These are phyloP conservation scores for Lichtheimia ramosa DNA, from an alignment of 371 early-diverging fungal species.

Conservation along the genomic window DNA sequence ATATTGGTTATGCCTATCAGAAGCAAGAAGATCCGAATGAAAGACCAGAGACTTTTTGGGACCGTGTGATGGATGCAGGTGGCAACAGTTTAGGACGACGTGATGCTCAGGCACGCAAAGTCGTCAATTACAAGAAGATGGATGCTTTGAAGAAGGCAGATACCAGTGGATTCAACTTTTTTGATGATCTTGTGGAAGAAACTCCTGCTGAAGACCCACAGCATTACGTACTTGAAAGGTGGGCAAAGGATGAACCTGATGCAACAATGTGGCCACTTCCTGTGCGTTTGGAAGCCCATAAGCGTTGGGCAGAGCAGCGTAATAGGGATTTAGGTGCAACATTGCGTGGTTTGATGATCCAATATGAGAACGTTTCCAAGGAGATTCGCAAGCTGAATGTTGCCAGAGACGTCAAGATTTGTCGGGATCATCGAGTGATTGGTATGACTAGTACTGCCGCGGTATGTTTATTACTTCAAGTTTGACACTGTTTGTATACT, in stretches of 20 bases:
- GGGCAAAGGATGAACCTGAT: conserved; percentile 43
- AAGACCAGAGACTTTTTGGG: not conserved
- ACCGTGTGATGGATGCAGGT: not conserved
- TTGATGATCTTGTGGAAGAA: conserved; percentile 21
- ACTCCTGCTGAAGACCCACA: not conserved
- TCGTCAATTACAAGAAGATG: conserved; percentile 42
- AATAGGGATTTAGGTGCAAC: conserved; percentile 25
- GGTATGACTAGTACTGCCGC: conserved; percentile 77
- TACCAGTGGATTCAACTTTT: conserved; percentile 25
- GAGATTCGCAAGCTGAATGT: conserved; percentile 43
- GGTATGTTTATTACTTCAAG: conserved; percentile 34
- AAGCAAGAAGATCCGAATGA: conserved; percentile 8
- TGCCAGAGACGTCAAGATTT: conserved; percentile 44
- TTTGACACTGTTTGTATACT: not conserved
- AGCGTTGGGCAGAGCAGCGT: conserved; percentile 52
- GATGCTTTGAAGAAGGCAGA: conserved; percentile 4
- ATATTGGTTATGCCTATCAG: conserved; percentile 36
- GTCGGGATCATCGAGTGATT: conserved; percentile 51
- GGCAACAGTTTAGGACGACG: not conserved
- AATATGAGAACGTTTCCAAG: conserved; percentile 37
- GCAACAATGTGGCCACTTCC: conserved; percentile 55
- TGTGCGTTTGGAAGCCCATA: conserved; percentile 56
- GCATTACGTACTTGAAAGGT: conserved; percentile 33
- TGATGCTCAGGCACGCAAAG: conserved; percentile 19
- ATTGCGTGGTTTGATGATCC: conserved; percentile 30